Conservation (phyloP, 768 basidiomycete species). For the Crepidotus variabilis region DNA sequence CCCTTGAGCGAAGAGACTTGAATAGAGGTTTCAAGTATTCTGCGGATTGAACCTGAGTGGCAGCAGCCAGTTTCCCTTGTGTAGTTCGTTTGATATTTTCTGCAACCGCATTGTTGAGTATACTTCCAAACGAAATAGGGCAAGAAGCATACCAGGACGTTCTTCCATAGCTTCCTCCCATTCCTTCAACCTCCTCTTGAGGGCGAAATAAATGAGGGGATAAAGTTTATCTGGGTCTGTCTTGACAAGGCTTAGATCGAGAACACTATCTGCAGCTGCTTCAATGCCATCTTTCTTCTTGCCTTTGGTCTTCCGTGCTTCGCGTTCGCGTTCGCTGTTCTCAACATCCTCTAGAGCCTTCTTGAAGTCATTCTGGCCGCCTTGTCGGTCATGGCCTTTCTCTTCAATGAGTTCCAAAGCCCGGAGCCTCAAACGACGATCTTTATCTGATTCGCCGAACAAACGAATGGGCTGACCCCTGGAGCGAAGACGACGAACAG, state of each 20-base stretch:
- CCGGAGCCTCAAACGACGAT: slow-evolving; percentile 81
- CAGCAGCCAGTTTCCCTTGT: slow-evolving; percentile 92
- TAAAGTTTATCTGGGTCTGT: slow-evolving; percentile 93
- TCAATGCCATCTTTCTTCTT: slow-evolving; percentile 66
- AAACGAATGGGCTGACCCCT: slow-evolving; percentile 94
- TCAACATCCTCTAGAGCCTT: slow-evolving; percentile 86
- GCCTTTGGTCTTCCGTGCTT: slow-evolving; percentile 54
- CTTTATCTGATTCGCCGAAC: slow-evolving; percentile 95
- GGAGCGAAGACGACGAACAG: slow-evolving; percentile 78
- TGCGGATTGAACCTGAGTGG: slow-evolving; percentile 92
- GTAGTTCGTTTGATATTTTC: slow-evolving; percentile 84
- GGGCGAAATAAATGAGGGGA: slow-evolving; percentile 93
- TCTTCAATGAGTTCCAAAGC: slow-evolving; percentile 96
- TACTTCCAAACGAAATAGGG: neutral
- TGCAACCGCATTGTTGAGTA: slow-evolving; percentile 22
- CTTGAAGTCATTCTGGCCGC: slow-evolving; percentile 94
- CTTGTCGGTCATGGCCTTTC: slow-evolving; percentile 72
- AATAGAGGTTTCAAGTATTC: slow-evolving; percentile 97
- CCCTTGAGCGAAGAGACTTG: slow-evolving; percentile 83
- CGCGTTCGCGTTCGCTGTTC: slow-evolving; percentile 68
- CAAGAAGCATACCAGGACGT: slow-evolving; percentile 64
- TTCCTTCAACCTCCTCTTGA: slow-evolving; percentile 90
- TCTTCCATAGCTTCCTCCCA: slow-evolving; percentile 97
- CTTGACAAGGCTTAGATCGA: slow-evolving; percentile 83
- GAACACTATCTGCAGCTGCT: slow-evolving; percentile 46